A percentile compares a stretch with the other conserved stretches of the same genome.
These are phyloP conservation scores for Coemansia sp. DNA, from an alignment of 192 early-diverging fungal genomes.

Conservation along the genomic window DNA sequence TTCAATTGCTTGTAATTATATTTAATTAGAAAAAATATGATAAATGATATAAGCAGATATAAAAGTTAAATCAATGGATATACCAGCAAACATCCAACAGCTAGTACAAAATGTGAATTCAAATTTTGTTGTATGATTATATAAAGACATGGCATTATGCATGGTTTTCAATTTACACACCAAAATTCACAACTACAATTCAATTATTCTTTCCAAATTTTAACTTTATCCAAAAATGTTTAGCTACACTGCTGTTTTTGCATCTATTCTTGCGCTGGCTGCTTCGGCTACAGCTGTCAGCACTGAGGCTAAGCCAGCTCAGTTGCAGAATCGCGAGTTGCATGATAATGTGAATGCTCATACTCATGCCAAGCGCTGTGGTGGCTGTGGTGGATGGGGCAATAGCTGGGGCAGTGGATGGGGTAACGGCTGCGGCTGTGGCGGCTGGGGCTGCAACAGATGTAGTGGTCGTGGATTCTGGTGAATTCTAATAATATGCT, in stretches of 20 bases:
- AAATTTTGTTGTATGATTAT: neutral
- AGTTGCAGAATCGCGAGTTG: neutral
- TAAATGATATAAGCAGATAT: too few species aligned
- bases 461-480: neutral
- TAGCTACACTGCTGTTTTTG: neutral
- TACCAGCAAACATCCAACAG: too few species aligned
- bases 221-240: neutral
- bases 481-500: neutral
- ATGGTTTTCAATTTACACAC: neutral
- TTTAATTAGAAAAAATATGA: too few species aligned
- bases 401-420: neutral
- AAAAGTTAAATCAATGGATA: too few species aligned
- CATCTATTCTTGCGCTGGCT: neutral
- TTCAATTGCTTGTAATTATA: too few species aligned
- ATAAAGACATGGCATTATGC: neutral
- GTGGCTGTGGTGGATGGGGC: neutral
- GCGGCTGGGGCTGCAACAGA: neutral
- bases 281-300: neutral
- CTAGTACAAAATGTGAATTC: neutral
- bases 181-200: neutral
- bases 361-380: neutral
- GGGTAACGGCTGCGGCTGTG: neutral
- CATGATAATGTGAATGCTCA: neutral
- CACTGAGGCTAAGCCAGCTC: neutral
- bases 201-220: neutral